These are phyloP conservation scores for Russula olivacea DNA, from an alignment of 768 basidiomycete genomes.

Conservation along the genomic window DNA sequence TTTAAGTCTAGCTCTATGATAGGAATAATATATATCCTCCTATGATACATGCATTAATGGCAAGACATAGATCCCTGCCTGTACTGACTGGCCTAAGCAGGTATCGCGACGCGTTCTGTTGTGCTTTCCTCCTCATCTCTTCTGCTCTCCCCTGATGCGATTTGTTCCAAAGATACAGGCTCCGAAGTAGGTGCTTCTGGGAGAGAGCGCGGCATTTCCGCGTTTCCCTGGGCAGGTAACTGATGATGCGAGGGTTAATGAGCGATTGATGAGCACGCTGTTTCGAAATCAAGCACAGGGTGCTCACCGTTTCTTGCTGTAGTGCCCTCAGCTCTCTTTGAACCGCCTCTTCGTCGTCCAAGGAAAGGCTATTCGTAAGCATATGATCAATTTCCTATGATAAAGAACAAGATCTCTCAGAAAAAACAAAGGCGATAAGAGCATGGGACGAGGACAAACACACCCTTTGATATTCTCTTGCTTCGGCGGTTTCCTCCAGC, in stretches of 20 bases:
- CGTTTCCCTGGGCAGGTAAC: constrained; percentile 21
- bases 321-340: constrained; percentile 73
- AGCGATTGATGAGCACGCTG: constrained; percentile 31
- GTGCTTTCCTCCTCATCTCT: constrained; percentile 1
- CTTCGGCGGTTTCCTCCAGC: constrained; percentile 89
- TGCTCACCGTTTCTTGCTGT: constrained; percentile 55
- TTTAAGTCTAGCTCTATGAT: not conserved
- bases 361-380: constrained; percentile 70
- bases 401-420: not conserved
- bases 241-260: constrained; percentile 31
- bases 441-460: constrained; percentile 23
- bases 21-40: constrained; percentile 4
- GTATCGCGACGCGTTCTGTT: constrained; percentile 30
- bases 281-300: not conserved
- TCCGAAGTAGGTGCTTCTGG: constrained; percentile 49
- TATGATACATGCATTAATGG: constrained; percentile 22
- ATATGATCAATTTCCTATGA: constrained; percentile 86
- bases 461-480: constrained; percentile 85
- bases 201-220: constrained; percentile 35
- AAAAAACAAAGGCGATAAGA: not conserved
- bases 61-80: not conserved
- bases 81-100: constrained; percentile 25
- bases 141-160: constrained; percentile 6
- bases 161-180: constrained; percentile 34
- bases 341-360: constrained; percentile 93